Base-by-base conservation (phyloP, 768 basidiomycete genomes). In the Tylopilus subfusipes region DNA sequence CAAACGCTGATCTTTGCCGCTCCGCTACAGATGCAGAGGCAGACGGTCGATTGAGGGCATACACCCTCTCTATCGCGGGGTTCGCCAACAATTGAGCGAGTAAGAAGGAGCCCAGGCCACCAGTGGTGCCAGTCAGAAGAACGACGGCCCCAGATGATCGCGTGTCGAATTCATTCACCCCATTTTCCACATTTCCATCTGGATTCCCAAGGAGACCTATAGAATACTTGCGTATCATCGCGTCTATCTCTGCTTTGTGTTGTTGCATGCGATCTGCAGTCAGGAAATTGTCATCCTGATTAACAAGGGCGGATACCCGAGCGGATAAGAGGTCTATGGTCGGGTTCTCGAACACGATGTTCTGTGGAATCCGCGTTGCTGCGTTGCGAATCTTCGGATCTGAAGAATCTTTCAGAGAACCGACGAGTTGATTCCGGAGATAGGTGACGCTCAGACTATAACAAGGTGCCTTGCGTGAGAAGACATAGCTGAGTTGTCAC, bases 121-220 rank as follows among this genome's bases (percentile, higher is more conserved):
- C 78, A 2, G 78, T 78, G 4, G 73, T 71, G 12, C 78, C 77
- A 6, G 78, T 78, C 9, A 78, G 48, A 3, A 63, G 48, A 1
- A 54, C 54, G 1, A 45, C 51, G 5, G 29, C 50, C 5, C 34
- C 43, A n/a, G 16, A n/a, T 16, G 40, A 31, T 19, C 5, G 31
- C 24, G 10, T 29, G 3, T 5, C 16, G 21, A 25, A 0, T 8
- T 31, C 22, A 18, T 25, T 18, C 11, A 24, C n/a, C 7, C 6
- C 18, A 14, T 31, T 24, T 5, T 42, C 6, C 13, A 50, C 7
- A 3, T 25, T 14, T 2, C 33, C 33, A n/a, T 36, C 8, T 5
- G 30, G 13, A 13, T 29, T 42, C 19, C 49, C 48, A 3, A 7
- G 24, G 12, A 54, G 48, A 27, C 22, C 54, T 4, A 3, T 8